These are phyloP conservation scores for Colletotrichum incanum DNA, from an alignment of 2,329 filamentous ascomycete genomes.

Conservation along the genomic window DNA sequence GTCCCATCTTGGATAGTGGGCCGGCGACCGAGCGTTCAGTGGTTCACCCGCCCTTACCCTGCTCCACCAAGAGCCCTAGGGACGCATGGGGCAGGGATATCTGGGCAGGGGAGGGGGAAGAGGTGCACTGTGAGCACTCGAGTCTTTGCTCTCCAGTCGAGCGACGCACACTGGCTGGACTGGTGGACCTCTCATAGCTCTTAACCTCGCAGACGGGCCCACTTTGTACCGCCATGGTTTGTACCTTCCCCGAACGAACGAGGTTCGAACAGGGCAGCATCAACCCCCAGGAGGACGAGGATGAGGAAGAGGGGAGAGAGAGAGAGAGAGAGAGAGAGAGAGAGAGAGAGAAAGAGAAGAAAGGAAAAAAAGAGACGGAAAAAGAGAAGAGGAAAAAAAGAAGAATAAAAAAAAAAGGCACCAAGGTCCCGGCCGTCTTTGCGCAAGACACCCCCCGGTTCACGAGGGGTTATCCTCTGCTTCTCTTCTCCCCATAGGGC, in stretches of 20 bases:
- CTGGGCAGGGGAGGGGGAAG: not conserved
- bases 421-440: constrained; percentile 12
- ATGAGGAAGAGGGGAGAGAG: not conserved
- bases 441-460: constrained; percentile 17
- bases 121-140: constrained; percentile 16
- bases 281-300: constrained; percentile 5
- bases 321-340: not conserved
- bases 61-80: constrained; percentile 14
- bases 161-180: constrained; percentile 4
- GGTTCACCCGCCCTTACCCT: constrained; percentile 30
- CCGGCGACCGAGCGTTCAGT: constrained; percentile 33
- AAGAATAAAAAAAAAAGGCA: not conserved
- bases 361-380: not conserved
- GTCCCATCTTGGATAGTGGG: constrained; percentile 42
- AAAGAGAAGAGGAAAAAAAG: too few relatives aligned
- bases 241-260: constrained; percentile 27
- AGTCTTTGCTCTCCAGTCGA: not conserved
- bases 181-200: constrained; percentile 2
- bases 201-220: constrained; percentile 4
- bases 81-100: constrained; percentile 10
- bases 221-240: constrained; percentile 27
- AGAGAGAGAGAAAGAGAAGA: not conserved
- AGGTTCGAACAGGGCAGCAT: constrained; percentile 31
- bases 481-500: constrained; percentile 35
- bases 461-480: constrained; percentile 29